Evolutionary conservation across 176 grass and related monocot species (phyloP).

Genomic region (Avena atlantica): DNA sequence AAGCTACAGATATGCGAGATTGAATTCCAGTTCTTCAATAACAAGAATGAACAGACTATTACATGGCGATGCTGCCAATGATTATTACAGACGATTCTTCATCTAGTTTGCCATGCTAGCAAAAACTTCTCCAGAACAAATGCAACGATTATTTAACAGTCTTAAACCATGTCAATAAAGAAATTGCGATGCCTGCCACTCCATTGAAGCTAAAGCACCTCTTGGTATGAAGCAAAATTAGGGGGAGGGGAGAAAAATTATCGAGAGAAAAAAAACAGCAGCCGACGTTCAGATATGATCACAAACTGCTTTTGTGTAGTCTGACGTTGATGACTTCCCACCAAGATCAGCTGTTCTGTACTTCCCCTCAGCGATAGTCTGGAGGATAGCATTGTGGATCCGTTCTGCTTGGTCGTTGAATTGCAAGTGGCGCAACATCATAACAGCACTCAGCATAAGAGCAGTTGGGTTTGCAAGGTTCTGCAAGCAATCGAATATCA

Average conservation of each 20-base stretch:
- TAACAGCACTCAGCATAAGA: slow-evolving; percentile 89
- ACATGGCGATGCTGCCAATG: slow-evolving; percentile 3
- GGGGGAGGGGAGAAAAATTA: slow-evolving; percentile 9
- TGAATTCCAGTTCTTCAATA: neutral
- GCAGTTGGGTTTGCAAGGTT: slow-evolving; percentile 96
- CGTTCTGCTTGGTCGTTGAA: slow-evolving; percentile 80
- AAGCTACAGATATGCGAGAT: neutral
- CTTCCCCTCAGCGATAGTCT: slow-evolving; percentile 78
- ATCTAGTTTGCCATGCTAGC: neutral
- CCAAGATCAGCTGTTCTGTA: slow-evolving; percentile 87
- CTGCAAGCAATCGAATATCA: slow-evolving; percentile 51
- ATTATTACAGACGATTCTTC: slow-evolving; percentile 55
- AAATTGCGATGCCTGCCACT: slow-evolving; percentile 45
- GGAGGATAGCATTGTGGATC: slow-evolving; percentile 88
- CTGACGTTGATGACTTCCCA: slow-evolving; percentile 71
- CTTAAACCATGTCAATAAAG: slow-evolving; percentile 39
- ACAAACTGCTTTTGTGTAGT: slow-evolving; percentile 90
- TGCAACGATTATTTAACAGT: slow-evolving; percentile 50
- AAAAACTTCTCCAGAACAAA: slow-evolving; percentile 41
- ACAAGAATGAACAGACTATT: slow-evolving; percentile 35
- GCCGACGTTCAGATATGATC: slow-evolving; percentile 66
- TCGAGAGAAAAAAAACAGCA: slow-evolving; percentile 29
- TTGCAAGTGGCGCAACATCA: slow-evolving; percentile 93
- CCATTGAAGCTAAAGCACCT: slow-evolving; percentile 50
- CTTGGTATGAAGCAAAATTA: slow-evolving; percentile 48